Conservation (phyloP, 2,329 filamentous ascomycete genomes). For the Fusarium longipes region DNA sequence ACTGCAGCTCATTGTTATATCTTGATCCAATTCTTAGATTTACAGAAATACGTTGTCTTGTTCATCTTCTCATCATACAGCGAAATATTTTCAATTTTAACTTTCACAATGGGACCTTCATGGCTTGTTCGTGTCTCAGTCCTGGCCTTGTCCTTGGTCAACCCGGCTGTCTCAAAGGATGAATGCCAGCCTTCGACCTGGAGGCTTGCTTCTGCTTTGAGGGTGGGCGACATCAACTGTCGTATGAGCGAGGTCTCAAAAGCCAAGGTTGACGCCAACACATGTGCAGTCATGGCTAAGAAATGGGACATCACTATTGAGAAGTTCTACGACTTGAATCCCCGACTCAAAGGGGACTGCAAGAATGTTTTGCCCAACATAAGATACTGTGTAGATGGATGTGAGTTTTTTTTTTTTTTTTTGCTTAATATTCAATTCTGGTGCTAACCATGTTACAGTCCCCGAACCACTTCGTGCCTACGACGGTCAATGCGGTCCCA, state of each 20-base stretch:
- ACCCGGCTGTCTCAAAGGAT: neutral
- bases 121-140: neutral
- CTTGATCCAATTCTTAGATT: neutral
- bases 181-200: constrained; percentile 5
- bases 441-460: neutral
- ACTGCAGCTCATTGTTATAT: neutral
- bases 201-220: neutral
- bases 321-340: constrained; percentile 14
- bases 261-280: neutral
- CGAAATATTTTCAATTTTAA: neutral
- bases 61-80: too few species aligned
- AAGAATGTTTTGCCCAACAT: constrained; percentile 4
- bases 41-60: neutral
- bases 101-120: neutral
- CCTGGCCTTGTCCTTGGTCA: neutral
- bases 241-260: neutral
- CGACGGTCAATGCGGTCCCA: constrained; percentile 12
- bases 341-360: constrained; percentile 1
- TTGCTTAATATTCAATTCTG: neutral
- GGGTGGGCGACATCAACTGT: constrained; percentile 1
- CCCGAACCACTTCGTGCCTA: neutral
- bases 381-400: constrained; percentile 21
- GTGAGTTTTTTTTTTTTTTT: neutral
- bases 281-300: neutral
- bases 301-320: neutral